Percentiles rank a stretch among this genome's conserved stretches.
These are phyloP conservation scores for Ophiostoma montium DNA, from an alignment of 2,329 filamentous ascomycete species.

Conservation along the genomic window DNA sequence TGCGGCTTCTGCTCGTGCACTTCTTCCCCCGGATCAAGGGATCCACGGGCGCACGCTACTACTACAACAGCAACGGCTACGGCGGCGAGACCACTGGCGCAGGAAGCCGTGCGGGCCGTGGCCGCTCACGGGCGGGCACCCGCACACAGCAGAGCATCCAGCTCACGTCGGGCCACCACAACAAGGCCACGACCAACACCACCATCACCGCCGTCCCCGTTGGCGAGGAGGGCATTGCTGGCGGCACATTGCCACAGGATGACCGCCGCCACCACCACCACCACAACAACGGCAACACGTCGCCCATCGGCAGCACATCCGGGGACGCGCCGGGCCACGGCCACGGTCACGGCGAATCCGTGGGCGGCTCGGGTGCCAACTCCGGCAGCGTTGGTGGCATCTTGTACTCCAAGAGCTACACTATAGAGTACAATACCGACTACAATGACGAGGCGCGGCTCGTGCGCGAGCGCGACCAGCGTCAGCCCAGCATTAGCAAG, in stretches of 20 bases:
- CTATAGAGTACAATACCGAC: constrained; percentile 11
- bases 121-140: neutral
- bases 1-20: constrained; percentile 19
- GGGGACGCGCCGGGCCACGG: neutral
- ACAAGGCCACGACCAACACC: constrained; percentile 4
- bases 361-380: neutral
- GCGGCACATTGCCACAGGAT: neutral
- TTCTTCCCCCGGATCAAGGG: constrained; percentile 16
- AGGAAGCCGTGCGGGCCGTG: neutral
- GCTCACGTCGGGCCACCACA: constrained; percentile 2
- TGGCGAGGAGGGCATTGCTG: constrained; percentile 2
- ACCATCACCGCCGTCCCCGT: constrained; percentile 4
- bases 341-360: neutral
- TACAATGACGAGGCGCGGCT: constrained; percentile 11
- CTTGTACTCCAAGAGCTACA: constrained; percentile 10
- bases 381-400: constrained; percentile 7
- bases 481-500: constrained; percentile 1
- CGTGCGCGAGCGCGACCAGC: constrained; percentile 2
- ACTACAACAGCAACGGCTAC: constrained; percentile 5
- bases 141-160: constrained; percentile 4
- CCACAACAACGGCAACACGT: neutral
- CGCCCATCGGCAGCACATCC: neutral
- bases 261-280: neutral
- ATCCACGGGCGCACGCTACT: constrained; percentile 4
- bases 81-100: neutral